Evolutionary conservation across 768 basidiomycete species (phyloP).

Genomic region (Auriscalpium vulgare): DNA sequence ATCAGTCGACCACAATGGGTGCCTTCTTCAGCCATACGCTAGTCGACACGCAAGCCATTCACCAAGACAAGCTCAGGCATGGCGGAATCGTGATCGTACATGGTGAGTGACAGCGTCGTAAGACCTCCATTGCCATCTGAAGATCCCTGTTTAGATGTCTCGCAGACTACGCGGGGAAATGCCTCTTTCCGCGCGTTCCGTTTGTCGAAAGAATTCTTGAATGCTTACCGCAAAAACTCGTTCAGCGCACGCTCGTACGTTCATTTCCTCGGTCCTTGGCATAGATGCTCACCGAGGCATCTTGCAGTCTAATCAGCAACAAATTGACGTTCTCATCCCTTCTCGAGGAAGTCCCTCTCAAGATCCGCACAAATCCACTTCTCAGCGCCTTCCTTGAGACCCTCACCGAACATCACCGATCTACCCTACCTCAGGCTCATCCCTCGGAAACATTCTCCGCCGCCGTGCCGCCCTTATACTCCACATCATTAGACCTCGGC

Average conservation of each 20-base stretch:
- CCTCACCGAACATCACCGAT: constrained; percentile 41
- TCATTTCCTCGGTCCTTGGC: neutral
- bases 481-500: constrained; percentile 57
- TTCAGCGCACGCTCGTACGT: constrained; percentile 80
- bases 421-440: constrained; percentile 29
- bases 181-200: constrained; percentile 86
- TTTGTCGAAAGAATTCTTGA: constrained; percentile 71
- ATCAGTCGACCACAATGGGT: constrained; percentile 81
- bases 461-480: constrained; percentile 53
- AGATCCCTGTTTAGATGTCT: constrained; percentile 44
- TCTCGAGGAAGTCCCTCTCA: constrained; percentile 78
- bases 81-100: constrained; percentile 83
- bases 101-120: constrained; percentile 35
- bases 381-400: constrained; percentile 71
- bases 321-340: constrained; percentile 80
- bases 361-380: constrained; percentile 75
- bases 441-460: constrained; percentile 25
- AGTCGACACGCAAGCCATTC: constrained; percentile 77
- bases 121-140: too few species aligned
- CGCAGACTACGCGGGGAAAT: constrained; percentile 73
- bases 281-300: neutral
- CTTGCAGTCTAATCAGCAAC: constrained; percentile 62
- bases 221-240: constrained; percentile 73
- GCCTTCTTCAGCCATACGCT: constrained; percentile 79
- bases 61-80: constrained; percentile 78